Base-by-base conservation (phyloP, 2,329 filamentous ascomycete genomes). In the Alternaria sp. region DNA sequence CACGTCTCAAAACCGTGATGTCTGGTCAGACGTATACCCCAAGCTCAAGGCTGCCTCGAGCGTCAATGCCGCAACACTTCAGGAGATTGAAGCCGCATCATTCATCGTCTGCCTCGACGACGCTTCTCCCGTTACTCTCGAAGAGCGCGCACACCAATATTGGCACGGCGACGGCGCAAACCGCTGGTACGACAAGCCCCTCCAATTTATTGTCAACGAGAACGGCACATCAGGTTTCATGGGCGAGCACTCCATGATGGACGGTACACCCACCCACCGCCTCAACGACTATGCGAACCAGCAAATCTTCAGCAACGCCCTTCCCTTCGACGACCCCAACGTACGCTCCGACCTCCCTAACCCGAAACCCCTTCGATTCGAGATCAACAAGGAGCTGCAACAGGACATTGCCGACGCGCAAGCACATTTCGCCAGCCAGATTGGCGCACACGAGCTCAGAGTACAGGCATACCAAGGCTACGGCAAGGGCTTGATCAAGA, bases 241-340 rank as follows among this genome's bases (percentile, higher is more conserved):
- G 86, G 95, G 95, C 75, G 95, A 99, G 82, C 95, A 99, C 86
- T 96, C 92, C 73, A 98, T 99, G 95, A 99, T 99, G 96, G 95
- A 99, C 78, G 95, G 96, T 66, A 99, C 95, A 7, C 94, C 96
- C 1, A 99, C 96, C 3, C 95, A 98, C 81, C 91, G 96, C 44
- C 86, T 99, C 16, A 99, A 97, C 80, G 95, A 99, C 85, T 95
- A 93, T 75, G 87, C 96, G 76, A 96, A 94, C 83, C 89, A 91
- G 77, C 87, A 92, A 74, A 97, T 98, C 79, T 94, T 97, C 82
- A 90, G 90, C 82, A 94, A 97, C 83, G 96, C 95, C 79, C 88
- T 99, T 60, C 93, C 97, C 80, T 92, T 97, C 76, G 91, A 90
- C 61, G 87, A 93, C 77, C 86, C 92, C 7, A 82, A 83, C 38